Evolutionary conservation across 2,329 filamentous ascomycete genomes (phyloP), one percentile per base, ranked within the genome.

Genomic region (Sclerotiophoma versabilis): DNA sequence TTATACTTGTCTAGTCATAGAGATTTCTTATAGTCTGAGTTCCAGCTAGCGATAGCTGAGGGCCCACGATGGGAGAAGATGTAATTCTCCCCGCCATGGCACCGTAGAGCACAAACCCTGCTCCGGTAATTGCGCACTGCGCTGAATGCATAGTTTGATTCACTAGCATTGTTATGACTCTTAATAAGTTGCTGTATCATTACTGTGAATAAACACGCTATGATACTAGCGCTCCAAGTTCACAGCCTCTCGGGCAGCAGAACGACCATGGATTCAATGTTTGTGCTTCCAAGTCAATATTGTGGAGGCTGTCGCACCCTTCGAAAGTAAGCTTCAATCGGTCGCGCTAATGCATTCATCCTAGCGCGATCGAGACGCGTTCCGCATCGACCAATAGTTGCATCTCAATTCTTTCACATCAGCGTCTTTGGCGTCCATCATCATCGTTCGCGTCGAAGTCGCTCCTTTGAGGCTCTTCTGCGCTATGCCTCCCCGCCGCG

Each of bases 401-500:
- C 27, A 33, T 32, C 20, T 25, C 26, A 33, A 20, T 33, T 57
- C 42, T 41, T 43, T 48, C 43, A n/a, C 47, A 34, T 36, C 34
- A 46, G 36, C 50, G 29, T 14, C 22, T 20, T 14, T 23, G 30
- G 19, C 43, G 37, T 30, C 57, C 47, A 32, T 11, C 36, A 30
- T 26, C 34, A 57, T 25, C 29, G 39, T 41, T 56, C 45, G 41
- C 36, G 23, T 49, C 46, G 20, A 32, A 12, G 15, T 29, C 23
- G n/a, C 26, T 12, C 20, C 34, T 5, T 19, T 15, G 2, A 25
- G 44, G 32, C 34, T 34, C 34, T 4, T 38, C 19, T 48, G 46
- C 41, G 30, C 34, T 8, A 65, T 65, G 62, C 51, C 60, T 20
- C 54, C 61, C 30, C 62, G 49, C 39, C 60, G 57, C 7, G 53